A percentile compares a stretch with the other conserved stretches of the same genome.
Conservation (phyloP, 306 rosid species). For the Fagus sylvatica region DNA sequence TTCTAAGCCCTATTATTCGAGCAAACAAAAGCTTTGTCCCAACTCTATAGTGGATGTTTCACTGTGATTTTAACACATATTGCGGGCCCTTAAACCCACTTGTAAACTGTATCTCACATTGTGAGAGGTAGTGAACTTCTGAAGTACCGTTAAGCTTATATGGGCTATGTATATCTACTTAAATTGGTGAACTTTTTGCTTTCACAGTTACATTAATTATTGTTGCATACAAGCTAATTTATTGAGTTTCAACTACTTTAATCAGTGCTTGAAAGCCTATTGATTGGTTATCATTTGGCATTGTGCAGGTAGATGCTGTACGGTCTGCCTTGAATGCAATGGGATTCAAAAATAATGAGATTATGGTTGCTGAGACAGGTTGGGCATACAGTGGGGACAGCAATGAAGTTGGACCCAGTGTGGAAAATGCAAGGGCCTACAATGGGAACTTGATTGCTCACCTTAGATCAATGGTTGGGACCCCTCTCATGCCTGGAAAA, state of each 20-base stretch:
- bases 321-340: constrained; percentile 65
- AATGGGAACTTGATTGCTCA: constrained; percentile 83
- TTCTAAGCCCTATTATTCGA: neutral
- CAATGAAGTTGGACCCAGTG: constrained; percentile 65
- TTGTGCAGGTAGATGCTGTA: constrained; percentile 78
- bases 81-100: neutral
- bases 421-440: constrained; percentile 86
- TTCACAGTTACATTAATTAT: neutral
- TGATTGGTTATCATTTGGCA: neutral
- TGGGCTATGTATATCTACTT: no score
- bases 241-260: neutral
- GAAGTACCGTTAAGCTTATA: no score
- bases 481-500: constrained; percentile 88
- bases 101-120: no score
- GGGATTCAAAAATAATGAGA: constrained; percentile 64
- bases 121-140: no score
- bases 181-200: no score
- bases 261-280: neutral
- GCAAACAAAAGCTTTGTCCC: neutral
- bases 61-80: neutral
- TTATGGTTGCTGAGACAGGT: constrained; percentile 90
- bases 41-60: neutral
- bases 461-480: constrained; percentile 84
- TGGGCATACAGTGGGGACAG: constrained; percentile 84
- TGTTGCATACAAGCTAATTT: neutral